Evolutionary conservation across 2,329 filamentous ascomycete genomes (phyloP).

Genomic region (Colletotrichum plurivorum): DNA sequence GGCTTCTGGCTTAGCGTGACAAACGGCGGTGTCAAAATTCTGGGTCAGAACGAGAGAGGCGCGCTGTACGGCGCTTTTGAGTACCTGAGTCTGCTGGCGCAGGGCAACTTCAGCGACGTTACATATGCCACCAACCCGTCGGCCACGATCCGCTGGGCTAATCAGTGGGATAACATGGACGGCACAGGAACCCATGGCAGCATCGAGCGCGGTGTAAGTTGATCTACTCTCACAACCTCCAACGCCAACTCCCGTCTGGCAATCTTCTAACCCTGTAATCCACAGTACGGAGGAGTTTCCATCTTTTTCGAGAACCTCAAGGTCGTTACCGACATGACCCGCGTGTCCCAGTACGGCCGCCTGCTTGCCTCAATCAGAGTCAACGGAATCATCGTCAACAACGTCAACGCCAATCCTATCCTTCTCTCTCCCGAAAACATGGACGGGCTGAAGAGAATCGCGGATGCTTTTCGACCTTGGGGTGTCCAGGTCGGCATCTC

Average conservation of each 20-base stretch:
- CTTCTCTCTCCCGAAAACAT: conserved; percentile 71
- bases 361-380: conserved; percentile 76
- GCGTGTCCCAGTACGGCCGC: conserved; percentile 74
- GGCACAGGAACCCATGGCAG: conserved; percentile 57
- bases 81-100: conserved; percentile 76
- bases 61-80: conserved; percentile 79
- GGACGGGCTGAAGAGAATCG: conserved; percentile 72
- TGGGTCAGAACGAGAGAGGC: conserved; percentile 77
- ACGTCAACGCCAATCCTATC: conserved; percentile 77
- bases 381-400: conserved; percentile 78
- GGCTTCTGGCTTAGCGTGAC: conserved; percentile 73
- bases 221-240: neutral
- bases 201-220: conserved; percentile 70
- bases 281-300: conserved; percentile 72
- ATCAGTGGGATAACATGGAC: conserved; percentile 82
- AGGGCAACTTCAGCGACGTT: conserved; percentile 61
- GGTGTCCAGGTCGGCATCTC: conserved; percentile 77
- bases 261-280: neutral
- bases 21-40: conserved; percentile 65
- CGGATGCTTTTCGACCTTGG: conserved; percentile 76
- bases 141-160: conserved; percentile 77
- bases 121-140: conserved; percentile 68
- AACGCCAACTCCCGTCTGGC: neutral
- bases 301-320: conserved; percentile 76
- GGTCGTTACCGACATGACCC: conserved; percentile 71